These are phyloP conservation scores for Fonsecaea multimorphosa DNA, from an alignment of 2,329 filamentous ascomycete species.

Conservation along the genomic window DNA sequence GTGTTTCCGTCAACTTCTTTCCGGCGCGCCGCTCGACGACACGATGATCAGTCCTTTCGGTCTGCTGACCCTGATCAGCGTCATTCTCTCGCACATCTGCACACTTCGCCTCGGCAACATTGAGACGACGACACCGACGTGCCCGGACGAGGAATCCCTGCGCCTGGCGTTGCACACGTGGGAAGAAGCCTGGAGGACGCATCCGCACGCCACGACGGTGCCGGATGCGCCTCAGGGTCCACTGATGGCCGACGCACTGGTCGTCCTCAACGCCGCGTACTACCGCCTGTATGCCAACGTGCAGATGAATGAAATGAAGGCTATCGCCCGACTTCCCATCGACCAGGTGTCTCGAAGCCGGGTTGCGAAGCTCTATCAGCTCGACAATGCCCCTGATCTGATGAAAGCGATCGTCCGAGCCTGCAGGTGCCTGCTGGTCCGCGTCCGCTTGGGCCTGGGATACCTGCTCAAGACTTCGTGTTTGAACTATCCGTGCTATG, in stretches of 20 bases:
- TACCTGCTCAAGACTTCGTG: constrained; percentile 3
- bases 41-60: constrained; percentile 7
- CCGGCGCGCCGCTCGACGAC: neutral
- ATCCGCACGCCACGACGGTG: neutral
- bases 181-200: constrained; percentile 6
- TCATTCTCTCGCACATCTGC: constrained; percentile 6
- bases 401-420: constrained; percentile 11
- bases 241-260: neutral
- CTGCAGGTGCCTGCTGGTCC: constrained; percentile 4
- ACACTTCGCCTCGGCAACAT: neutral
- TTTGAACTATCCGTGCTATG: constrained; percentile 7
- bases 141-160: constrained; percentile 2
- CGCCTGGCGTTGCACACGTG: constrained; percentile 1
- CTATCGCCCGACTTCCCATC: constrained; percentile 2
- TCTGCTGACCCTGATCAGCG: constrained; percentile 7
- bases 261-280: constrained; percentile 7
- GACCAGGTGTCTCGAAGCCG: neutral
- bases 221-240: constrained; percentile 6
- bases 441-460: constrained; percentile 4
- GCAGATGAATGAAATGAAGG: constrained; percentile 15
- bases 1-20: neutral
- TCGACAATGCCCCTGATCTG: constrained; percentile 4
- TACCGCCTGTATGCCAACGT: constrained; percentile 10
- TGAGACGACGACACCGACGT: neutral
- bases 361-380: neutral